Percentiles rank a stretch among this genome's conserved stretches.
These are phyloP conservation scores for Rhododendron ferrugineum DNA, from an alignment of 148 eudicot genomes.

Conservation along the genomic window DNA sequence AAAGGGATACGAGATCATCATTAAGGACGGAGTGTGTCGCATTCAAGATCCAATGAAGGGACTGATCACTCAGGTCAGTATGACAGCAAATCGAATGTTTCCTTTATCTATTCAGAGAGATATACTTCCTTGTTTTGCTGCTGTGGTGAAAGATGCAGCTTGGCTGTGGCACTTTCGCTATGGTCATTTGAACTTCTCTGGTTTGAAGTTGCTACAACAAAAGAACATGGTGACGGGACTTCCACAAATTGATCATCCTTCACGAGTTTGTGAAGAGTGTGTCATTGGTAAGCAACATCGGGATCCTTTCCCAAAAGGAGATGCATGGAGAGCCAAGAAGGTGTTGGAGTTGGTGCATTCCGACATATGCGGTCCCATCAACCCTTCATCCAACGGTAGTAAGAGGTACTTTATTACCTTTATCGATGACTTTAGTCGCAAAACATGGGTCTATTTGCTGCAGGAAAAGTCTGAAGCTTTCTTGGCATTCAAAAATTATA, in stretches of 20 bases:
- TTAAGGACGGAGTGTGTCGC: not conserved
- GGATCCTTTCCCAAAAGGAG: not conserved
- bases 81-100: not conserved
- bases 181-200: not conserved
- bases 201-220: not conserved
- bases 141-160: not conserved
- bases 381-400: not conserved
- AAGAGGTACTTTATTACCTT: not conserved
- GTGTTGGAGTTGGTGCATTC: not conserved
- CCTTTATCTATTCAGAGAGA: not conserved
- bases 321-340: not conserved
- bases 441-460: not conserved
- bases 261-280: not conserved
- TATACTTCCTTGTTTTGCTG: not conserved
- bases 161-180: not conserved
- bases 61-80: not conserved
- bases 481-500: not conserved
- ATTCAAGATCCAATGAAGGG: not conserved
- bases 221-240: not conserved
- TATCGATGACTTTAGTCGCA: not conserved
- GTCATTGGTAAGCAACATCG: not conserved
- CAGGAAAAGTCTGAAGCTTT: not conserved
- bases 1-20: not conserved
- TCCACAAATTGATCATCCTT: not conserved
- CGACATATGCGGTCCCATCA: not conserved